Conservation (phyloP, 768 basidiomycete species). For the Collybia nuda region DNA sequence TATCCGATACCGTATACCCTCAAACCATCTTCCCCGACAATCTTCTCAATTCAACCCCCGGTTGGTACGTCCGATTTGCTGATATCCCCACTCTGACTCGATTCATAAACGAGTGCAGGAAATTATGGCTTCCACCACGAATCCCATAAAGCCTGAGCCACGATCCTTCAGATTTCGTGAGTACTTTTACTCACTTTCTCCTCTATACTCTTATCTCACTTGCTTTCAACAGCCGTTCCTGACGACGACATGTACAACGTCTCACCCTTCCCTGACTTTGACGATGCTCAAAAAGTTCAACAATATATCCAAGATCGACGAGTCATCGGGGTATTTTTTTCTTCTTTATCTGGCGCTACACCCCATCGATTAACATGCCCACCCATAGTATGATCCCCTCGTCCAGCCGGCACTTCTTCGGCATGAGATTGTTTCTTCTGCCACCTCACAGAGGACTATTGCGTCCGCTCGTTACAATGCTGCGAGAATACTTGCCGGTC, state of each 20-base stretch:
- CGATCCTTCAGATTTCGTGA: constrained; percentile 36
- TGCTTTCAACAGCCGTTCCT: constrained; percentile 35
- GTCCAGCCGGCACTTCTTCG: constrained; percentile 90
- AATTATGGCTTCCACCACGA: constrained; percentile 9
- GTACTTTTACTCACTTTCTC: constrained; percentile 16
- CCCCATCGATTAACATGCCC: constrained; percentile 8
- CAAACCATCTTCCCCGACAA: not conserved
- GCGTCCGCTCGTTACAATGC: constrained; percentile 76
- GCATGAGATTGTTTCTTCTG: constrained; percentile 76
- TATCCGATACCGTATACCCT: not conserved
- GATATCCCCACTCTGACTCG: constrained; percentile 13
- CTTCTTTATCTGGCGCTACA: not conserved
- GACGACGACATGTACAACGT: constrained; percentile 50
- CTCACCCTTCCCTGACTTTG: constrained; percentile 62
- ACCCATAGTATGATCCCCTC: constrained; percentile 86
- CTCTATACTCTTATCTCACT: constrained; percentile 15
- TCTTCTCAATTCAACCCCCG: too few relatives aligned
- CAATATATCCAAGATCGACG: constrained; percentile 81
- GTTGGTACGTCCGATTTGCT: not conserved
- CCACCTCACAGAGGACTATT: constrained; percentile 70
- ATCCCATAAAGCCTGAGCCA: constrained; percentile 20
- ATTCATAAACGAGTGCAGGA: constrained; percentile 6
- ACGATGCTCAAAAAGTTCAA: constrained; percentile 62
- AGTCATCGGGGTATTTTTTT: constrained; percentile 66
- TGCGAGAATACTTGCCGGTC: constrained; percentile 78